Conservation (phyloP, 345 rosid genomes). For the Streptanthus diversifolius region DNA sequence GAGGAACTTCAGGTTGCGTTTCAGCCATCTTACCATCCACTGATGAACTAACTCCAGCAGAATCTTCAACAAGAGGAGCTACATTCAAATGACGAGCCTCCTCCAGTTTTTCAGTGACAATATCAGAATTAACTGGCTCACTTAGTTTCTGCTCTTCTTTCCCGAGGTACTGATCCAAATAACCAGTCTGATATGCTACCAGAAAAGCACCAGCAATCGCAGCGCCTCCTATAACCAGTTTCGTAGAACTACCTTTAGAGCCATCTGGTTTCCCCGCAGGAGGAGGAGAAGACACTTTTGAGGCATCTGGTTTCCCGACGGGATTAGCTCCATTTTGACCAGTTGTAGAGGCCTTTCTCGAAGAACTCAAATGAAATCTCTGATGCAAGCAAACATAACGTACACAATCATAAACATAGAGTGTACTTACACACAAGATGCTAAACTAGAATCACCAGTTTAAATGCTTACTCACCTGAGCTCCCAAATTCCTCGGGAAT, state of each 20-base stretch:
- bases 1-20: constrained; percentile 32
- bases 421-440: neutral
- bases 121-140: constrained; percentile 4
- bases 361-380: constrained; percentile 40
- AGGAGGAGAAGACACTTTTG: constrained; percentile 11
- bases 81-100: constrained; percentile 31
- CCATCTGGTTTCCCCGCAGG: constrained; percentile 43
- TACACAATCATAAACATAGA: neutral
- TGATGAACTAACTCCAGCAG: constrained; percentile 22
- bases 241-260: constrained; percentile 40
- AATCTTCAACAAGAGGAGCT: constrained; percentile 37
- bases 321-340: constrained; percentile 46
- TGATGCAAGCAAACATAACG: constrained; percentile 35
- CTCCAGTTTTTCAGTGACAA: constrained; percentile 4
- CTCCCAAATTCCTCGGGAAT: constrained; percentile 41
- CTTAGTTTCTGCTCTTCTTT: constrained; percentile 32
- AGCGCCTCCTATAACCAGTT: constrained; percentile 48
- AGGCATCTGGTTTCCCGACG: constrained; percentile 24
- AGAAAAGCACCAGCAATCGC: constrained; percentile 46
- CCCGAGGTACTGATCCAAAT: constrained; percentile 49
- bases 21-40: constrained; percentile 40
- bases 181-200: constrained; percentile 57
- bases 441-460: neutral
- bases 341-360: constrained; percentile 51
- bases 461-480: constrained; percentile 42